These are phyloP conservation scores for Nitzschia sp. DNA, from an alignment of 108 stramenopile species.

Conservation along the genomic window DNA sequence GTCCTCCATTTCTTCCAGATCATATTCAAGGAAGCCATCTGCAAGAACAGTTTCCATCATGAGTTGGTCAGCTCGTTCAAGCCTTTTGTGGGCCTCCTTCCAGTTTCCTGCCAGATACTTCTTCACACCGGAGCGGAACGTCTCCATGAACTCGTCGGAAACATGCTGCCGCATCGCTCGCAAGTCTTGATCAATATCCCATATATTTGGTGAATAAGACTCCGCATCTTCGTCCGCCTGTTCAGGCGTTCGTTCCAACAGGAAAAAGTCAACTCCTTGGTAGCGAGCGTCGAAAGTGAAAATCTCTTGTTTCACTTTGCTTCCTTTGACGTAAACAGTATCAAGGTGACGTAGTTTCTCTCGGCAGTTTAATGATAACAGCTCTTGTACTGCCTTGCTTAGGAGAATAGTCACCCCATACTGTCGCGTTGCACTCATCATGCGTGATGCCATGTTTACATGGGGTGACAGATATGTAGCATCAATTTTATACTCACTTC, in stretches of 20 bases:
- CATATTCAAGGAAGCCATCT: slow-evolving; percentile 52
- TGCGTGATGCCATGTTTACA: slow-evolving; percentile 94
- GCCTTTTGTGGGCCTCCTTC: slow-evolving; percentile 48
- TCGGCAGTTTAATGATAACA: slow-evolving; percentile 65
- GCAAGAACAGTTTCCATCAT: slow-evolving; percentile 67
- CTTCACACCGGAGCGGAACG: slow-evolving; percentile 65
- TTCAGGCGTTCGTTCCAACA: slow-evolving; percentile 56
- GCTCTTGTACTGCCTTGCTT: slow-evolving; percentile 78
- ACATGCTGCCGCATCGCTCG: slow-evolving; percentile 77
- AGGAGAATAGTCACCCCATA: slow-evolving; percentile 83
- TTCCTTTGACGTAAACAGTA: slow-evolving; percentile 92
- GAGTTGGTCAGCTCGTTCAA: slow-evolving; percentile 70
- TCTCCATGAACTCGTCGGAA: slow-evolving; percentile 65
- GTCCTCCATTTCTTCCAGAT: slow-evolving; percentile 19
- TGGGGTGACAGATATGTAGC: slow-evolving; percentile 95
- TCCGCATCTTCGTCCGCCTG: slow-evolving; percentile 77
- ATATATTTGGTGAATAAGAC: slow-evolving; percentile 63
- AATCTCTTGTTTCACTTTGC: slow-evolving; percentile 77
- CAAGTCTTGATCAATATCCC: slow-evolving; percentile 81
- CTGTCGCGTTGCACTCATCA: slow-evolving; percentile 87
- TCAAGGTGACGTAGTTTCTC: slow-evolving; percentile 82
- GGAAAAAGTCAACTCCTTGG: slow-evolving; percentile 78
- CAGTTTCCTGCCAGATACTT: slow-evolving; percentile 77
- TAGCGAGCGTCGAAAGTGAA: slow-evolving; percentile 86
- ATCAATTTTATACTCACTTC: slow-evolving; percentile 90